Percentiles rank a stretch among this genome's conserved stretches.
Conservation (phyloP, 106 monocot genomes). For the Dioscorea alata region DNA sequence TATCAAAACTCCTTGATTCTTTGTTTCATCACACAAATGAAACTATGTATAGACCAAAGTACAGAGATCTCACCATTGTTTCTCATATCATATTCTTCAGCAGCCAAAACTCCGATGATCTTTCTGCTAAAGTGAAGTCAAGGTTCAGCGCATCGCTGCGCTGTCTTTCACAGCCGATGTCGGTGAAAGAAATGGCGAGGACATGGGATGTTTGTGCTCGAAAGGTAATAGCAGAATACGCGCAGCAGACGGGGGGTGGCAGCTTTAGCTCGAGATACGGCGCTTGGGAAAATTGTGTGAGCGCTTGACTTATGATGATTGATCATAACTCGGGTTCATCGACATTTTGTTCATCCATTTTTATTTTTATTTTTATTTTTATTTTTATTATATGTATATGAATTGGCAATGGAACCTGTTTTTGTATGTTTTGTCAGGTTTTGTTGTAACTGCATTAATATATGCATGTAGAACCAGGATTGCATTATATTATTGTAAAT, state of each 20-base stretch:
- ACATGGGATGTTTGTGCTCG: conserved; percentile 41
- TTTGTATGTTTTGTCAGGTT: too few relatives aligned
- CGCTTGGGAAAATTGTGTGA: conserved; percentile 31
- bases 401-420: too few relatives aligned
- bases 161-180: conserved; percentile 31
- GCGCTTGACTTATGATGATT: conserved; percentile 4
- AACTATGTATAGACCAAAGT: too few relatives aligned
- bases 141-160: conserved; percentile 30
- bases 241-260: conserved; percentile 36
- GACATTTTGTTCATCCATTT: too few relatives aligned
- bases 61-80: not conserved
- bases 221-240: conserved; percentile 39
- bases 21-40: too few relatives aligned
- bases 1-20: too few relatives aligned
- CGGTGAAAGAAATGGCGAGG: conserved; percentile 47
- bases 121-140: conserved; percentile 31
- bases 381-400: too few relatives aligned
- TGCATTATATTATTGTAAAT: too few relatives aligned
- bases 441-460: too few relatives aligned
- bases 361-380: too few relatives aligned
- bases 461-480: too few relatives aligned
- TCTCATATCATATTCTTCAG: not conserved
- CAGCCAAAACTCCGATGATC: conserved; percentile 30
- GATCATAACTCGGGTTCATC: too few relatives aligned
- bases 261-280: conserved; percentile 49